A percentile compares a stretch with the other conserved stretches of the same genome.
Evolutionary conservation across 1,284 basidiomycete genomes (phyloP).

Genomic region (Ganoderma sinense): DNA sequence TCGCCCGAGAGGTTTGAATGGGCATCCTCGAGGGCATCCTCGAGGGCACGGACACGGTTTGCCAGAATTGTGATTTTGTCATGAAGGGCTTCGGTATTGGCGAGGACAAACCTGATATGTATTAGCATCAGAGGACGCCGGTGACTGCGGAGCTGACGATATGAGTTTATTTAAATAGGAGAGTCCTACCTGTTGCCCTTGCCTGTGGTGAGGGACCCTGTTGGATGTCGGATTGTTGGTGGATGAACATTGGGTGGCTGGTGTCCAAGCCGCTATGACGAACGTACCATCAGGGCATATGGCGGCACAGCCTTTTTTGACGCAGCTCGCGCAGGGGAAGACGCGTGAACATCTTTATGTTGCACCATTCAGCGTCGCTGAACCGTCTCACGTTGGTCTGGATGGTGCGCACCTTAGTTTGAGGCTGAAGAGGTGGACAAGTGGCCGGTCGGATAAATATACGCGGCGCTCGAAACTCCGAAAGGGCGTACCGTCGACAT

Average conservation of each 20-base stretch:
- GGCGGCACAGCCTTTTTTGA: constrained; percentile 70
- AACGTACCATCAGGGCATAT: constrained; percentile 67
- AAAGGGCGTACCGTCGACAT: constrained; percentile 32
- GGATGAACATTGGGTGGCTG: constrained; percentile 11
- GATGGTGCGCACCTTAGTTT: constrained; percentile 65
- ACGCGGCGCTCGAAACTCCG: constrained; percentile 15
- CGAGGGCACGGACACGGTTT: constrained; percentile 65
- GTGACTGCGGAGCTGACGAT: constrained; percentile 16
- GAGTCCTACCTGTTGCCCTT: constrained; percentile 69
- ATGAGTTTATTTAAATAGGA: background rate
- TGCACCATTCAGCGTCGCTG: background rate
- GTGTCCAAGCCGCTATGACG: constrained; percentile 6
- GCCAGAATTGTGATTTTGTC: constrained; percentile 69
- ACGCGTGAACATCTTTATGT: constrained; percentile 61
- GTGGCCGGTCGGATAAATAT: constrained; percentile 11
- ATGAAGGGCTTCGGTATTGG: constrained; percentile 72
- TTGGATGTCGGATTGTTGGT: constrained; percentile 1
- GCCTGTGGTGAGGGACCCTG: constrained; percentile 74
- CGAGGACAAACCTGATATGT: constrained; percentile 62
- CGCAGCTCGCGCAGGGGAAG: constrained; percentile 73
- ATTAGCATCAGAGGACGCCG: background rate
- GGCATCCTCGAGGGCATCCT: constrained; percentile 65
- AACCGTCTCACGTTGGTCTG: too few relatives aligned
- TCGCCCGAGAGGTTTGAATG: constrained; percentile 54
- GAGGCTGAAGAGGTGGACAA: constrained; percentile 47